Conservation (phyloP, 306 rosid genomes). For the Rosa lucieae region DNA sequence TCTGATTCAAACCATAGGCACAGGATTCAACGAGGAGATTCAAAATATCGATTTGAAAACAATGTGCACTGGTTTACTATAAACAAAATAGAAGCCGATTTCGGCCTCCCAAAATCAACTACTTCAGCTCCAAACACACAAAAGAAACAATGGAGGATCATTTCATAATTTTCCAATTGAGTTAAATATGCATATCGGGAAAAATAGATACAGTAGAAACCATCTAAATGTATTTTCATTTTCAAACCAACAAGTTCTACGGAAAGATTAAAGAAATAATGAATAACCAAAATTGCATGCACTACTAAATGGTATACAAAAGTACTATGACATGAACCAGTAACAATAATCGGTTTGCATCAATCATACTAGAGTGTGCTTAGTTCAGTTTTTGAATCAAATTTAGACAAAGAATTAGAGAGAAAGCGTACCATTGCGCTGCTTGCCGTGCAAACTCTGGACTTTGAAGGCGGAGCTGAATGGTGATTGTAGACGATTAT, state of each 20-base stretch:
- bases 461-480: not conserved
- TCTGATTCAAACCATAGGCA: not conserved
- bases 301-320: no score
- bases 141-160: not conserved
- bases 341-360: not conserved
- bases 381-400: not conserved
- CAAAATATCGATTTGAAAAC: no score
- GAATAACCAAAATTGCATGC: no score
- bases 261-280: not conserved
- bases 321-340: not conserved
- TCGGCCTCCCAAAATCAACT: not conserved
- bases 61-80: not conserved
- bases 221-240: not conserved
- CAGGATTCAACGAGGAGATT: not conserved
- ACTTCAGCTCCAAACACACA: slow-evolving; percentile 1
- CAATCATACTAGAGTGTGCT: not conserved
- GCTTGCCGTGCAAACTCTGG: not conserved
- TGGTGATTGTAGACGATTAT: not conserved
- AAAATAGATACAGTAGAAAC: not conserved
- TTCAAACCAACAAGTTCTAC: not conserved
- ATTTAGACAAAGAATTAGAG: not conserved
- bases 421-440: slow-evolving; percentile 10
- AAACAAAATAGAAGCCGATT: not conserved
- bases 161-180: not conserved
- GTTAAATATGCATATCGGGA: not conserved